Evolutionary conservation across 495 filamentous ascomycete species (phyloP).

Genomic region (Hypoxylon perforatum): DNA sequence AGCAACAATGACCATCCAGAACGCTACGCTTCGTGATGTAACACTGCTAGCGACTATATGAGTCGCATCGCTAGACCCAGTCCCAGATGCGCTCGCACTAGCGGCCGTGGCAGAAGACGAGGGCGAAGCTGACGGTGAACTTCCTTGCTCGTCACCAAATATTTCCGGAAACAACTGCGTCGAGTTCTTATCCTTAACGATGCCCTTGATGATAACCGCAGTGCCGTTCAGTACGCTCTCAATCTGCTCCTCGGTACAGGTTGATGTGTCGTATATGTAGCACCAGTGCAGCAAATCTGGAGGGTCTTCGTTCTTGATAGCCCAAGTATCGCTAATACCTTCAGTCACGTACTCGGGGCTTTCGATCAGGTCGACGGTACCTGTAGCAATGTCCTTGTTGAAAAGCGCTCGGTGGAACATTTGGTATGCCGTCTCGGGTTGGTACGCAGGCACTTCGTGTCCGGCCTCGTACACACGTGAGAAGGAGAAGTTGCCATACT

Average conservation of each 20-base stretch:
- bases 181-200: conserved; percentile 61
- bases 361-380: conserved; percentile 62
- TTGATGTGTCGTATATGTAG: conserved; percentile 65
- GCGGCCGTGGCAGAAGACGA: conserved; percentile 43
- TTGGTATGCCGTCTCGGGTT: conserved; percentile 69
- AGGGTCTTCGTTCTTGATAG: conserved; percentile 60
- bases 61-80: conserved; percentile 19
- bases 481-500: conserved; percentile 76
- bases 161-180: conserved; percentile 47
- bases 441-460: conserved; percentile 77
- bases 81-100: conserved; percentile 35
- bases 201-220: conserved; percentile 57
- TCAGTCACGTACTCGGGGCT: conserved; percentile 58
- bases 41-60: neutral
- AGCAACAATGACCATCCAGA: conserved; percentile 7
- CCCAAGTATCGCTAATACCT: conserved; percentile 63
- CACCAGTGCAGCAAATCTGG: conserved; percentile 60
- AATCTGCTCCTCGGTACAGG: conserved; percentile 65
- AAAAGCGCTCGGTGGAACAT: conserved; percentile 69
- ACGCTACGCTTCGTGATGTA: conserved; percentile 6
- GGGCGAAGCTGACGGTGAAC: conserved; percentile 48
- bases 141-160: conserved; percentile 53
- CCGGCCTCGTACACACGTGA: conserved; percentile 75
- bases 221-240: conserved; percentile 56
- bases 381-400: conserved; percentile 71